phyloP scores from a whole-genome alignment of 805 yeast species.

The Candida bentonensis region DNA sequence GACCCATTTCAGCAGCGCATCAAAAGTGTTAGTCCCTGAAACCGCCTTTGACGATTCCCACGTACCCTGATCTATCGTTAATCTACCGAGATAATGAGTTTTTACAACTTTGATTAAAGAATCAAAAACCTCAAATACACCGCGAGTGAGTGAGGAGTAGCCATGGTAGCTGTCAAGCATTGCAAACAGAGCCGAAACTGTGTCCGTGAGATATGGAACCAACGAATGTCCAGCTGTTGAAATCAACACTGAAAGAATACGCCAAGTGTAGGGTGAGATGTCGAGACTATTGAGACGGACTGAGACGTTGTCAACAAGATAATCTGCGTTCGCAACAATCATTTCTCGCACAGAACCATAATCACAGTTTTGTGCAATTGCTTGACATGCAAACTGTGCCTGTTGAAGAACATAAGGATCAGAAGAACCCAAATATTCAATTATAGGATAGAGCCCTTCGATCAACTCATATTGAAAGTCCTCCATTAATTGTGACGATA shows the following conservation, averaged over 20 bases:
- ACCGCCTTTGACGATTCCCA: conserved; percentile 4
- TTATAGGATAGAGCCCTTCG: conserved; percentile 57
- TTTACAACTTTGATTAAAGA: conserved; percentile 10
- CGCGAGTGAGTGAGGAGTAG: conserved; percentile 54
- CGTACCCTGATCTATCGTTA: not conserved
- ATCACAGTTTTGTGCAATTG: conserved; percentile 39
- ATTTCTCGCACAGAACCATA: conserved; percentile 36
- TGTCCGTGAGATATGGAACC: conserved; percentile 54
- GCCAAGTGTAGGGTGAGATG: conserved; percentile 60
- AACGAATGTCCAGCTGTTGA: conserved; percentile 56
- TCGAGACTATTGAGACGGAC: conserved; percentile 52
- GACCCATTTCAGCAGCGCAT: conserved; percentile 12
- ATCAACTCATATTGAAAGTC: conserved; percentile 44
- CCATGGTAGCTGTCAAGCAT: conserved; percentile 78
- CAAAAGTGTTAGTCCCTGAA: conserved; percentile 7
- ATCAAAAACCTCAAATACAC: conserved; percentile 53
- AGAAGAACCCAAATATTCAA: conserved; percentile 55
- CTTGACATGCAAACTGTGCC: conserved; percentile 38
- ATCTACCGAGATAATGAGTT: not conserved
- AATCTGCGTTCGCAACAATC: conserved; percentile 60
- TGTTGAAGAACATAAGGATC: conserved; percentile 31
- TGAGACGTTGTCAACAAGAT: conserved; percentile 68
- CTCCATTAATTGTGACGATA: conserved; percentile 12
- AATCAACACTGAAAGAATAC: conserved; percentile 54
- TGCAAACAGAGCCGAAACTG: conserved; percentile 59